These are phyloP conservation scores for Paraleonurus japonicus DNA, from an alignment of 257 asterid species.

Conservation along the genomic window DNA sequence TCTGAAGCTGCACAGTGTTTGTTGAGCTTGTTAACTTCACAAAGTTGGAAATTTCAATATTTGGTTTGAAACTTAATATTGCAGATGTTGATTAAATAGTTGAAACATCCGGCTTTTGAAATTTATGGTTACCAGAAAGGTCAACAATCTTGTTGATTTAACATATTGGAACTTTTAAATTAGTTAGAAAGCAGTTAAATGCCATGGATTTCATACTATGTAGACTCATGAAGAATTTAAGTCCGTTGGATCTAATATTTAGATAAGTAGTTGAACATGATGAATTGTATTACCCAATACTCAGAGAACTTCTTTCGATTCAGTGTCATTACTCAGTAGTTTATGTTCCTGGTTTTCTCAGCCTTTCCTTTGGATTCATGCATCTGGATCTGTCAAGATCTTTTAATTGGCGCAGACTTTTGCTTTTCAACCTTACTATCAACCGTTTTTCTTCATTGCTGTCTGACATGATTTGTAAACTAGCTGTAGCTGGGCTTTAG, in stretches of 20 bases:
- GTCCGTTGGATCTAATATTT: background rate
- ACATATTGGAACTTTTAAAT: background rate
- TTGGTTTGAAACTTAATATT: background rate
- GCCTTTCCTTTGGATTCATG: background rate
- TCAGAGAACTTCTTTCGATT: too few species aligned
- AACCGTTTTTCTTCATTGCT: background rate
- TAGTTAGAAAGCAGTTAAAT: conserved; percentile 5
- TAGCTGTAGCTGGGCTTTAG: background rate
- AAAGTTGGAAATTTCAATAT: conserved; percentile 7
- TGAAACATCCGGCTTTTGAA: conserved; percentile 17
- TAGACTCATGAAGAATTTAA: conserved; percentile 4
- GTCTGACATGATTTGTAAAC: conserved; percentile 2
- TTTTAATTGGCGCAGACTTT: background rate
- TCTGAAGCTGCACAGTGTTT: background rate
- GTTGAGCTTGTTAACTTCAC: background rate
- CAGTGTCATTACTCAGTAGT: too few species aligned
- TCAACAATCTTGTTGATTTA: background rate
- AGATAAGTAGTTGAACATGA: background rate
- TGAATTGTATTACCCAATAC: background rate
- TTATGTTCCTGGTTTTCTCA: background rate
- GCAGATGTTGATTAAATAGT: background rate
- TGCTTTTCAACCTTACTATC: background rate
- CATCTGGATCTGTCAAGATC: conserved; percentile 8
- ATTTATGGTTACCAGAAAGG: background rate
- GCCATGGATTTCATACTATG: background rate